These are phyloP conservation scores for Barnettozyma sucrosica DNA, from an alignment of 805 yeast species.

Conservation along the genomic window DNA sequence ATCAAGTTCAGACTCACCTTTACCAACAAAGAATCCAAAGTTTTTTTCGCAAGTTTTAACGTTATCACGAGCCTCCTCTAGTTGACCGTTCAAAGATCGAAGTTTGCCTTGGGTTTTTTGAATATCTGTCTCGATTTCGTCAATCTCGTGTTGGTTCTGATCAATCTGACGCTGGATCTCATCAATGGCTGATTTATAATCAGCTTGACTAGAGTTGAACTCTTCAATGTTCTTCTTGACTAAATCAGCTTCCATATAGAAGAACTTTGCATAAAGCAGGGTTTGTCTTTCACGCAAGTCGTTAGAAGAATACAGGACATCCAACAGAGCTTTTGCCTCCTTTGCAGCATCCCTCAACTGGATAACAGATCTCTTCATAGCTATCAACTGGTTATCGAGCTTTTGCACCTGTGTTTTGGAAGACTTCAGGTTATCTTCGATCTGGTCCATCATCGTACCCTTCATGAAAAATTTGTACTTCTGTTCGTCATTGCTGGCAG, in stretches of 20 bases:
- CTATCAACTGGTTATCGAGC: slow-evolving; percentile 36
- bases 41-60: slow-evolving; percentile 5
- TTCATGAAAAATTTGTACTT: slow-evolving; percentile 75
- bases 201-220: slow-evolving; percentile 13
- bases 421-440: slow-evolving; percentile 45
- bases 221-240: slow-evolving; percentile 7
- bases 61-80: slow-evolving; percentile 18
- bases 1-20: slow-evolving; percentile 15
- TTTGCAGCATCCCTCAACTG: slow-evolving; percentile 35
- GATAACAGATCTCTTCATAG: slow-evolving; percentile 34
- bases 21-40: background rate
- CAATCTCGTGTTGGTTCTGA: slow-evolving; percentile 3
- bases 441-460: slow-evolving; percentile 70
- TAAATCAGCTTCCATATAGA: slow-evolving; percentile 39
- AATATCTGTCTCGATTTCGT: background rate
- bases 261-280: slow-evolving; percentile 40
- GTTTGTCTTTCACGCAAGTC: slow-evolving; percentile 34
- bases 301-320: slow-evolving; percentile 36
- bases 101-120: slow-evolving; percentile 7
- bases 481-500: slow-evolving; percentile 63
- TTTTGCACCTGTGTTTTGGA: slow-evolving; percentile 31
- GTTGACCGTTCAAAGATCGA: slow-evolving; percentile 9
- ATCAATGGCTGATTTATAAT: slow-evolving; percentile 7
- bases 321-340: slow-evolving; percentile 37
- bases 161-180: slow-evolving; percentile 8